Evolutionary conservation across 1,284 basidiomycete species (phyloP), one percentile per base, ranked within the genome.

Genomic region (Sanghuangporus baumii): DNA sequence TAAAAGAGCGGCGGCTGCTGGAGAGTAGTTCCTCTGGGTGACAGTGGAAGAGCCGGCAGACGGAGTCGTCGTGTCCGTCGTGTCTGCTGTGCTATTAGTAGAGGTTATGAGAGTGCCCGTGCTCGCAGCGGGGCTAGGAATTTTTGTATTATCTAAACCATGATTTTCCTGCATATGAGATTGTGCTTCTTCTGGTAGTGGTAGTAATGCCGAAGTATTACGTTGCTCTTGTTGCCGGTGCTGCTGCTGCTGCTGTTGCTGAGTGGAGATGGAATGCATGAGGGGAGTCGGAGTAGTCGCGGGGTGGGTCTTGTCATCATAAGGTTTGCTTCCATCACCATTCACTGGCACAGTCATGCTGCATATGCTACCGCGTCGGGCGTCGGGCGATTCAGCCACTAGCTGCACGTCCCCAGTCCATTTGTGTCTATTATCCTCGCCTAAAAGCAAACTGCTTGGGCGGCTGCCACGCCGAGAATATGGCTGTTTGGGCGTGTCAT

Each of bases 361-460:
- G 23, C 23, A 23, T 23, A 23, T 23, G 23, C 23, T 23, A 31
- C 34, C 41, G 59, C 48, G 50, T 61, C 52, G 65, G 34, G 72
- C 64, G 60, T 71, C 70, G 8, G 79, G 79, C 26, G 79, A 80
- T 23, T 72, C 67, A 23, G 75, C 72, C 56, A 79, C 81, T 20
- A 84, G 71, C 50, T 81, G 74, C 66, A 84, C 72, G 69, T 79
- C 78, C 54, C 77, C 75, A 59, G 75, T 76, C 81, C 79, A 85
- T 64, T 77, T 78, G 11, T 62, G 54, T 11, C 71, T 69, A 62
- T 73, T 72, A 18, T 73, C 74, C 59, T 71, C 68, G 69, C 75
- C 74, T 58, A 85, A 79, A 59, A 78, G 79, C 61, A 87, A 73
- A 34, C 78, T 78, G 12, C 76, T 74, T 0, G 79, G 83, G 59